Evolutionary conservation across 2,329 filamentous ascomycete genomes (phyloP).

Genomic region (Beauveria asiatica): DNA sequence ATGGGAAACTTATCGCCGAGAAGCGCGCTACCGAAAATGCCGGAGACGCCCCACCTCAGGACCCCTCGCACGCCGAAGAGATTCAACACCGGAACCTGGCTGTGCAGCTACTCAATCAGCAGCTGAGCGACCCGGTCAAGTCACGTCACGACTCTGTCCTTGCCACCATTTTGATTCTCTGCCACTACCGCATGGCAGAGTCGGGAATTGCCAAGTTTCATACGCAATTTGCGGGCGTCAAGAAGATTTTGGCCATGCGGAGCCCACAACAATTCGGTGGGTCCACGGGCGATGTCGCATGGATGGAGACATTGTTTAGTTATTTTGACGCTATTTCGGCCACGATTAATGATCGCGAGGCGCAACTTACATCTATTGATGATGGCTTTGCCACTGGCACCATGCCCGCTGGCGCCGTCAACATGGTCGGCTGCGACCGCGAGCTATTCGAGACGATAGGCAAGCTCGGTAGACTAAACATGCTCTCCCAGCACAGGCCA

Average conservation of each 20-base stretch:
- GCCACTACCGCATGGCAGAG: slow-evolving; percentile 88
- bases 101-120: slow-evolving; percentile 73
- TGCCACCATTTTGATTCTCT: slow-evolving; percentile 78
- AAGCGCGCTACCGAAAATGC: slow-evolving; percentile 36
- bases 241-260: slow-evolving; percentile 76
- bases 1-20: slow-evolving; percentile 39
- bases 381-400: slow-evolving; percentile 39
- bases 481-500: slow-evolving; percentile 63
- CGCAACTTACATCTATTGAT: slow-evolving; percentile 68
- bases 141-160: slow-evolving; percentile 80
- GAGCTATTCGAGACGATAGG: slow-evolving; percentile 80
- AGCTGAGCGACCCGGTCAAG: slow-evolving; percentile 66
- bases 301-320: slow-evolving; percentile 89
- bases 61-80: slow-evolving; percentile 67
- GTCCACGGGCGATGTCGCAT: slow-evolving; percentile 62
- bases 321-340: slow-evolving; percentile 92
- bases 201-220: slow-evolving; percentile 89
- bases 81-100: slow-evolving; percentile 74
- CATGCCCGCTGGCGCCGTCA: slow-evolving; percentile 60
- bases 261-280: slow-evolving; percentile 40
- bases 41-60: slow-evolving; percentile 42
- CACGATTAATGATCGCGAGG: slow-evolving; percentile 84
- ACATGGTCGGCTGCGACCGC: slow-evolving; percentile 79
- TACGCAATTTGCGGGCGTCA: slow-evolving; percentile 86
- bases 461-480: slow-evolving; percentile 73